Evolutionary conservation across 331 rosid species (phyloP).

Genomic region (Spiraea crenata): DNA sequence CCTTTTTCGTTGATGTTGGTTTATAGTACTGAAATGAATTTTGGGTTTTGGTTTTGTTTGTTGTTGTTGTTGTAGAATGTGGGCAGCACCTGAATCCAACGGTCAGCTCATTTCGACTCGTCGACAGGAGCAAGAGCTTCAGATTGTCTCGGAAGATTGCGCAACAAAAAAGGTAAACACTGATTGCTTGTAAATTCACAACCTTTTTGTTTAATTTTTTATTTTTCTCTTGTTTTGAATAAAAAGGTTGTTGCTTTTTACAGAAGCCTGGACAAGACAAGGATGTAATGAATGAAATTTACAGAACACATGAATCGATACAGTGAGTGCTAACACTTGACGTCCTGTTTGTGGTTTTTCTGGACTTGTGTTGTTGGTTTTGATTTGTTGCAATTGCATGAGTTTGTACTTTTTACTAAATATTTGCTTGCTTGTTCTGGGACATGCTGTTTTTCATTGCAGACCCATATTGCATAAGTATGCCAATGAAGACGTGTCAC

Average conservation of each 20-base stretch:
- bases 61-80: constrained; percentile 44
- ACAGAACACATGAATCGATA: constrained; percentile 82
- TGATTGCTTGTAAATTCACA: not conserved
- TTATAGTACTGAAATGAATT: constrained; percentile 9
- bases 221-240: not conserved
- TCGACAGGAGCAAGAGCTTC: constrained; percentile 69
- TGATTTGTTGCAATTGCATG: not conserved
- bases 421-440: constrained; percentile 21
- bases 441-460: constrained; percentile 33
- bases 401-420: not conserved
- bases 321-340: constrained; percentile 59
- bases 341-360: constrained; percentile 27
- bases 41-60: constrained; percentile 6
- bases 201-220: not conserved
- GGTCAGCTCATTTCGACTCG: constrained; percentile 56
- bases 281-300: constrained; percentile 59
- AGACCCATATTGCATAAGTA: constrained; percentile 89
- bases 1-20: not conserved
- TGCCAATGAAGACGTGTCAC: constrained; percentile 97
- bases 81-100: constrained; percentile 63
- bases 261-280: constrained; percentile 53
- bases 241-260: not conserved
- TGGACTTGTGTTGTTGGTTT: constrained; percentile 20
- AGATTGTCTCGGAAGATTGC: constrained; percentile 69
- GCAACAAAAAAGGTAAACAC: constrained; percentile 44